A percentile compares a stretch with the other conserved stretches of the same genome.
phyloP scores from a whole-genome alignment of 257 asterid species.

The Coffea eugenioides region DNA sequence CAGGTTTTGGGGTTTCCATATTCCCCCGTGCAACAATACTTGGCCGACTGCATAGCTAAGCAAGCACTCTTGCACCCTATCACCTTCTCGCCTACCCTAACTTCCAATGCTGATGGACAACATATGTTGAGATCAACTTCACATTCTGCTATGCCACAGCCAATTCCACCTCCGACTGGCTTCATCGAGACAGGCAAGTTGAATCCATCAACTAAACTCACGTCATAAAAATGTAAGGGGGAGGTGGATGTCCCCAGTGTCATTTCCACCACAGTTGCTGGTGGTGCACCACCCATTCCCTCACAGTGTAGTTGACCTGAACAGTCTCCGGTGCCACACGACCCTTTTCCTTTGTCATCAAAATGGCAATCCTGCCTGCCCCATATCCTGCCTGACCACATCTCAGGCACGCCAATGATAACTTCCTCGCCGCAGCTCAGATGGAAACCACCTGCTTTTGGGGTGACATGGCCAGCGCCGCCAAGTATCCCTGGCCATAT shows the following conservation, averaged over 20 bases:
- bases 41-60: conserved; percentile 81
- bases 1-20: conserved; percentile 62
- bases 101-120: conserved; percentile 89
- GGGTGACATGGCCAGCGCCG: conserved; percentile 64
- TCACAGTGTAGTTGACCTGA: conserved; percentile 57
- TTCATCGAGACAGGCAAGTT: conserved; percentile 88
- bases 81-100: conserved; percentile 56
- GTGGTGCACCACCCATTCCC: conserved; percentile 77
- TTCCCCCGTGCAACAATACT: conserved; percentile 86
- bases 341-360: conserved; percentile 49
- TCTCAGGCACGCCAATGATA: conserved; percentile 59
- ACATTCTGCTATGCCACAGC: conserved; percentile 84
- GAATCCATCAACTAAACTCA: conserved; percentile 87
- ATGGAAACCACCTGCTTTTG: conserved; percentile 66
- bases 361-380: conserved; percentile 71
- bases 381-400: conserved; percentile 96
- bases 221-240: conserved; percentile 82
- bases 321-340: conserved; percentile 84
- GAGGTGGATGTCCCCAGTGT: conserved; percentile 69
- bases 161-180: conserved; percentile 86
- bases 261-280: conserved; percentile 98
- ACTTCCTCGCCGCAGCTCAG: conserved; percentile 59
- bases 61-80: conserved; percentile 96
- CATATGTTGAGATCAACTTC: conserved; percentile 72
- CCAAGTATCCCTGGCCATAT: conserved; percentile 91